Conservation (phyloP, 1,284 basidiomycete species). For the Exobasidium cylindrosporum region DNA sequence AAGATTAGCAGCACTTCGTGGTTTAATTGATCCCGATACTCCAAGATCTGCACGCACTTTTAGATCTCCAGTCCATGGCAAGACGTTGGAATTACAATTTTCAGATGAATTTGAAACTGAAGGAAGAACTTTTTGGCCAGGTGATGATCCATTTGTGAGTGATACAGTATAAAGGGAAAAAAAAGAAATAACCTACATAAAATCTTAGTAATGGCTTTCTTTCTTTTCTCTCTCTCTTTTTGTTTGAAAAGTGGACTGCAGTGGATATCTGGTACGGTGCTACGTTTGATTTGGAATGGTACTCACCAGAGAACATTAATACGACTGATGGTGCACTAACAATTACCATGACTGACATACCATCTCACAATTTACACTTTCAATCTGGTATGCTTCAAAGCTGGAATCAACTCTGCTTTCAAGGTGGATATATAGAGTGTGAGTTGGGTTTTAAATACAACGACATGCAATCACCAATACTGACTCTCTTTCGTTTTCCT, state of each 20-base stretch:
- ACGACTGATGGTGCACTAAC: slow-evolving; percentile 34
- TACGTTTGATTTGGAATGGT: slow-evolving; percentile 42
- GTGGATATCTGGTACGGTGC: slow-evolving; percentile 42
- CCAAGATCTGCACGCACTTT: slow-evolving; percentile 26
- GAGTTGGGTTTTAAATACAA: no score
- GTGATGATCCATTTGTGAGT: slow-evolving; percentile 38
- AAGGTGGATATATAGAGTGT: slow-evolving; percentile 52
- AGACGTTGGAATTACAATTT: slow-evolving; percentile 41
- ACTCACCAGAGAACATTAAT: slow-evolving; percentile 39
- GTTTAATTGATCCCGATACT: slow-evolving; percentile 37
- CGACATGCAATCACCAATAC: no score
- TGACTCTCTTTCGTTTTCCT: no score
- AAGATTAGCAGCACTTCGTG: slow-evolving; percentile 5
- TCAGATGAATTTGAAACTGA: slow-evolving; percentile 45
- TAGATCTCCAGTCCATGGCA: slow-evolving; percentile 22
- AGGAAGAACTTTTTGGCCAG: slow-evolving; percentile 47
- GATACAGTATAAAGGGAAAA: no score
- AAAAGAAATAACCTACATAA: no score
- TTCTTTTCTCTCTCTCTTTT: no score
- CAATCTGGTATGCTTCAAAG: slow-evolving; percentile 48
- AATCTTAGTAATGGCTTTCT: no score
- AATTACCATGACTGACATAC: slow-evolving; percentile 35
- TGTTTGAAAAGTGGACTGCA: slow-evolving; percentile 44
- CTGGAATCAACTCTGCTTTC: slow-evolving; percentile 53
- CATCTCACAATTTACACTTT: slow-evolving; percentile 44